Conservation (phyloP, 768 basidiomycete genomes). For the Pilatotrama ljubarskyi region DNA sequence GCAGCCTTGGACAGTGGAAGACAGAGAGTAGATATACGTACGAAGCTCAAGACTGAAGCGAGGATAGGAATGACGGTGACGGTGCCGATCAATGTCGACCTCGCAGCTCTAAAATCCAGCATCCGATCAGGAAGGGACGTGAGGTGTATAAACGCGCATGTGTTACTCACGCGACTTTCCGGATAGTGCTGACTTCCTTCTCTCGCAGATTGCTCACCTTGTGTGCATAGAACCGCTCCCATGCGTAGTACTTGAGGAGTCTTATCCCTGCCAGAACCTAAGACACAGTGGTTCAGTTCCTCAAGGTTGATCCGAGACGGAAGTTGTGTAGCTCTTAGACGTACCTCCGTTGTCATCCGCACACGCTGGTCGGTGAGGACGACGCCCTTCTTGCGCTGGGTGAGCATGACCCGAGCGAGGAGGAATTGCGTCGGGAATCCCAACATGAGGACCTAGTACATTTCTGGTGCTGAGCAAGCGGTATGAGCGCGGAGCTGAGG, state of each 20-base stretch:
- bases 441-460: conserved; percentile 46
- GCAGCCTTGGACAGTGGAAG: background rate
- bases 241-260: conserved; percentile 90
- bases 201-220: conserved; percentile 68
- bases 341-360: conserved; percentile 59
- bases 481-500: background rate
- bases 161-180: conserved; percentile 31
- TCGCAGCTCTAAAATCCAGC: conserved; percentile 23
- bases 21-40: conserved; percentile 30
- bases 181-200: conserved; percentile 65
- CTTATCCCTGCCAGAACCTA: conserved; percentile 79
- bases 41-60: conserved; percentile 75
- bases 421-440: conserved; percentile 60
- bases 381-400: conserved; percentile 54
- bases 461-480: background rate
- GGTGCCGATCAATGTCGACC: conserved; percentile 40
- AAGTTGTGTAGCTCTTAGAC: no score
- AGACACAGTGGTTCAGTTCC: background rate
- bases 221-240: conserved; percentile 80
- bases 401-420: conserved; percentile 53
- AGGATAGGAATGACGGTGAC: conserved; percentile 60
- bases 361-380: conserved; percentile 69
- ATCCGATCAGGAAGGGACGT: background rate
- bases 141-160: background rate
- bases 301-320: background rate